Conservation (phyloP, 2,329 filamentous ascomycete species). For the Phaeosphaeriaceae sp. region DNA sequence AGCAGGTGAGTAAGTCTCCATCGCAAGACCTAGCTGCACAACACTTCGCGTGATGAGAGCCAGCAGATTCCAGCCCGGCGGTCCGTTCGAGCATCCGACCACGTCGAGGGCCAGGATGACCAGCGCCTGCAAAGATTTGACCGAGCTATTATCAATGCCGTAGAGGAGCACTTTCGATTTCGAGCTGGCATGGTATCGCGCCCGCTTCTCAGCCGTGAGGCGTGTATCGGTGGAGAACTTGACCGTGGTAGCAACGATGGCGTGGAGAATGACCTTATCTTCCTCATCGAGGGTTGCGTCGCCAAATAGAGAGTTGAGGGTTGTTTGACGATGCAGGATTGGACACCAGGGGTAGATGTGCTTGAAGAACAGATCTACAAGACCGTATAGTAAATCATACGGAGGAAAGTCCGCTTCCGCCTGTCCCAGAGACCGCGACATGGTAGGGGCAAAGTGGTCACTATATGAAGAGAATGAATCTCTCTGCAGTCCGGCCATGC, state of each 20-base stretch:
- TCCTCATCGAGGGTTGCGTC: constrained; percentile 75
- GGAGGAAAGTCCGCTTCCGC: constrained; percentile 62
- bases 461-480: constrained; percentile 39
- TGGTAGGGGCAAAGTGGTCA: constrained; percentile 40
- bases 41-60: constrained; percentile 88
- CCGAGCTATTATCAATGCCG: constrained; percentile 87
- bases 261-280: constrained; percentile 82
- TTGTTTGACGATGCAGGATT: constrained; percentile 85
- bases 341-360: constrained; percentile 78
- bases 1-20: constrained; percentile 80
- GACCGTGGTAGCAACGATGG: constrained; percentile 87
- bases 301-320: constrained; percentile 82
- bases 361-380: constrained; percentile 70
- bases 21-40: constrained; percentile 84
- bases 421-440: constrained; percentile 36
- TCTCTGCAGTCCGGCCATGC: constrained; percentile 32
- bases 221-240: constrained; percentile 81
- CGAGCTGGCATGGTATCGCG: constrained; percentile 78
- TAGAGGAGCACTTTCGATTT: constrained; percentile 89
- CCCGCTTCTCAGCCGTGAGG: constrained; percentile 75
- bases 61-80: constrained; percentile 90
- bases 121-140: constrained; percentile 85
- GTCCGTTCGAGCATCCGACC: constrained; percentile 86
- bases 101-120: constrained; percentile 87
- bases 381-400: constrained; percentile 66